These are phyloP conservation scores for Nematodospora anomalae DNA, from an alignment of 1,139 yeast genomes.

Conservation along the genomic window DNA sequence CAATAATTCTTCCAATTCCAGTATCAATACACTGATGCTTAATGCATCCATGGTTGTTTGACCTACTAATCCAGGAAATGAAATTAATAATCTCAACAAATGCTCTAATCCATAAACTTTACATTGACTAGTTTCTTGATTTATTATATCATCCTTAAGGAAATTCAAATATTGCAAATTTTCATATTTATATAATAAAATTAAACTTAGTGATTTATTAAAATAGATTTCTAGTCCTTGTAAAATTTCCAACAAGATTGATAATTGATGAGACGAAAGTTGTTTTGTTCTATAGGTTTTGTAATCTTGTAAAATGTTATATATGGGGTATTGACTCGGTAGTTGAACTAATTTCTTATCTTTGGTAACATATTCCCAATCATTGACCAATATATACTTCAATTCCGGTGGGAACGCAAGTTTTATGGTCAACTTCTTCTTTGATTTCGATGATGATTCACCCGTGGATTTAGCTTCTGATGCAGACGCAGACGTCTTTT, in stretches of 20 bases:
- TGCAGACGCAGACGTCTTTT: not conserved
- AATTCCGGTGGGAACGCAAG: conserved; percentile 49
- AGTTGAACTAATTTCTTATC: conserved; percentile 66
- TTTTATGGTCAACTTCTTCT: conserved; percentile 12
- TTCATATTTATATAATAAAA: conserved; percentile 80
- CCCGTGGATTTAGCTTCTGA: not conserved
- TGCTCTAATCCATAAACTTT: conserved; percentile 76
- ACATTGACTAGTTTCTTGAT: conserved; percentile 33
- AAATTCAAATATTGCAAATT: conserved; percentile 74
- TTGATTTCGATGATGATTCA: not conserved
- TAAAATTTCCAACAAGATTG: conserved; percentile 64
- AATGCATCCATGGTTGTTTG: conserved; percentile 81
- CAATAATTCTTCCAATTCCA: conserved; percentile 50
- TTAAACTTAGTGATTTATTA: conserved; percentile 68
- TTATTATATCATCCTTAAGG: conserved; percentile 24
- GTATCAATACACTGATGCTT: conserved; percentile 52
- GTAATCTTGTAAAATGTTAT: conserved; percentile 48
- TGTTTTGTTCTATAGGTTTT: conserved; percentile 21
- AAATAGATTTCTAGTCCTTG: conserved; percentile 75
- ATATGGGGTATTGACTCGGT: conserved; percentile 57
- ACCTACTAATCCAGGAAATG: conserved; percentile 77
- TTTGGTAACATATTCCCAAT: conserved; percentile 89
- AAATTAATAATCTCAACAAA: conserved; percentile 67
- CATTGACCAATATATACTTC: conserved; percentile 76
- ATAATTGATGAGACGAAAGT: conserved; percentile 33